These are phyloP conservation scores for Bipolaris victoriae DNA, from an alignment of 2,329 filamentous ascomycete species.

Conservation along the genomic window DNA sequence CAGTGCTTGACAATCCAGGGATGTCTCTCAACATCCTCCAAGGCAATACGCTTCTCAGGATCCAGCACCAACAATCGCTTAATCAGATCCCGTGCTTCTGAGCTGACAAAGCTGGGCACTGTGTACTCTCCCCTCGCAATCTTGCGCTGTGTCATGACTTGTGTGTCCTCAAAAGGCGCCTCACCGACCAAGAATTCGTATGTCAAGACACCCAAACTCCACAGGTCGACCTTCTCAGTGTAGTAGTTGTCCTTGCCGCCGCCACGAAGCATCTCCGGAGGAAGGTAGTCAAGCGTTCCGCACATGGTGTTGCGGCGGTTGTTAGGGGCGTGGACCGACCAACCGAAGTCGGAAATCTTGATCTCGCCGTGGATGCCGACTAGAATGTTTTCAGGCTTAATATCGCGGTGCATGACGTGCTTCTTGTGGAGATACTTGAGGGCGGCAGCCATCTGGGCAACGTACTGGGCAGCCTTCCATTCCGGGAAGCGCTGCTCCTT, in stretches of 20 bases:
- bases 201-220: slow-evolving; percentile 91
- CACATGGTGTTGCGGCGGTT: slow-evolving; percentile 94
- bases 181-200: slow-evolving; percentile 97
- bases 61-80: slow-evolving; percentile 87
- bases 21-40: slow-evolving; percentile 87
- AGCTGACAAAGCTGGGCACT: slow-evolving; percentile 85
- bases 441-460: slow-evolving; percentile 89
- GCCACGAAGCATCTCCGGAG: slow-evolving; percentile 94
- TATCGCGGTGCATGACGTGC: slow-evolving; percentile 96
- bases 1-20: slow-evolving; percentile 99
- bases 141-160: slow-evolving; percentile 89
- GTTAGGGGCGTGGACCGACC: slow-evolving; percentile 97
- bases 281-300: slow-evolving; percentile 95
- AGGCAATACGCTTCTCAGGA: slow-evolving; percentile 87
- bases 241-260: slow-evolving; percentile 86
- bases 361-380: slow-evolving; percentile 97
- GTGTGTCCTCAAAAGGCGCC: slow-evolving; percentile 95
- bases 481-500: slow-evolving; percentile 81
- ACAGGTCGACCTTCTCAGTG: slow-evolving; percentile 93
- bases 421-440: slow-evolving; percentile 92
- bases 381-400: slow-evolving; percentile 97
- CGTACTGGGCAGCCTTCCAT: slow-evolving; percentile 84
- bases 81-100: slow-evolving; percentile 90
- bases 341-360: slow-evolving; percentile 98
- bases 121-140: slow-evolving; percentile 92